Evolutionary conservation across 805 yeast genomes (phyloP).

Genomic region (Wickerhamiella spandovensis): DNA sequence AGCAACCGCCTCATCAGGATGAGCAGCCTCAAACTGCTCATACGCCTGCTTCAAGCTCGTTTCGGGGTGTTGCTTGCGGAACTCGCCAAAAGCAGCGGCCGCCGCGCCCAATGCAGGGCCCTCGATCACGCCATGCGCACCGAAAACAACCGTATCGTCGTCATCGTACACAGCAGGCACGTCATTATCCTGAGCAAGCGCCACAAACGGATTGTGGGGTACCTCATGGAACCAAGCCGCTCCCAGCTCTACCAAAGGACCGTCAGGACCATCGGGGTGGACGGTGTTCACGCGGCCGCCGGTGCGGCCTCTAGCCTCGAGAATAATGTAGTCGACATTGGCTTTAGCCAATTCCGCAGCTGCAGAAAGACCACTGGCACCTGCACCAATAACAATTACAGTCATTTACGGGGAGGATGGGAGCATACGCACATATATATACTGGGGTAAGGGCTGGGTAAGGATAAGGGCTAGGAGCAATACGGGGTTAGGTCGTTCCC

Average conservation of each 20-base stretch:
- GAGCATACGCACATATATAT: not conserved
- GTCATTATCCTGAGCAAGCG: constrained; percentile 12
- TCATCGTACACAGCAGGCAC: constrained; percentile 15
- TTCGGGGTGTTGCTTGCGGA: constrained; percentile 6
- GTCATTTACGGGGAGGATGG: constrained; percentile 3
- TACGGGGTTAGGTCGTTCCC: not conserved
- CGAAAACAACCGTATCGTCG: constrained; percentile 10
- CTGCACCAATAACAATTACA: constrained; percentile 23
- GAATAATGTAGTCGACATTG: constrained; percentile 16
- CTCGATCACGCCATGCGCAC: constrained; percentile 12
- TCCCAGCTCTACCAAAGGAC: constrained; percentile 13
- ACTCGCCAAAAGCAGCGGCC: constrained; percentile 10
- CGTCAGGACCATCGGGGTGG: constrained; percentile 4
- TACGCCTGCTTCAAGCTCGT: constrained; percentile 10
- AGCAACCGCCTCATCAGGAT: constrained; percentile 8
- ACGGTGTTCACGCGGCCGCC: constrained; percentile 22
- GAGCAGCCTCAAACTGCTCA: constrained; percentile 4
- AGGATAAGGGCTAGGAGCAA: not conserved
- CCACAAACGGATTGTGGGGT: constrained; percentile 14
- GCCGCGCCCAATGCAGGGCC: constrained; percentile 6
- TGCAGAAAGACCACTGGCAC: constrained; percentile 24
- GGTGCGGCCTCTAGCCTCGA: constrained; percentile 23
- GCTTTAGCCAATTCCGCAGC: constrained; percentile 17
- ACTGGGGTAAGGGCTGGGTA: not conserved
- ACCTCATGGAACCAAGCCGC: constrained; percentile 21